phyloP scores from a whole-genome alignment of 495 filamentous ascomycete species.

The Penicillium salamii region DNA sequence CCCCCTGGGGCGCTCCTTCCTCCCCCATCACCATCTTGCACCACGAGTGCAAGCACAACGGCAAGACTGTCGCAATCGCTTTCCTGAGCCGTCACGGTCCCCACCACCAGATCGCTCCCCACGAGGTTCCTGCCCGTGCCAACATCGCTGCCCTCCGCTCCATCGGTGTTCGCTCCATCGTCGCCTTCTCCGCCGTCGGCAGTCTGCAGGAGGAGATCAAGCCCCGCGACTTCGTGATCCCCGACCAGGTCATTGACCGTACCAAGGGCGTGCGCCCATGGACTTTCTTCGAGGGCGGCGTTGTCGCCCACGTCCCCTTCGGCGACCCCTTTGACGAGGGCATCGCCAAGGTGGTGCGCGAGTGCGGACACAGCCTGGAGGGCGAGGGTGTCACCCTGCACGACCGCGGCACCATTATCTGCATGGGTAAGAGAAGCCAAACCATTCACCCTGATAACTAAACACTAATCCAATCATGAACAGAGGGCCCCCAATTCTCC shows the following conservation, averaged over 20 bases:
- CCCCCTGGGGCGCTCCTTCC: slow-evolving; percentile 91
- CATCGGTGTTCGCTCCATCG: slow-evolving; percentile 82
- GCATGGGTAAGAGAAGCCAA: slow-evolving; percentile 68
- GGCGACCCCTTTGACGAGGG: slow-evolving; percentile 88
- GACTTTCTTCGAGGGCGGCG: slow-evolving; percentile 92
- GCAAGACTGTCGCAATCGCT: slow-evolving; percentile 68
- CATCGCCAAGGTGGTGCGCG: slow-evolving; percentile 66
- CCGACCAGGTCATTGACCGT: slow-evolving; percentile 95
- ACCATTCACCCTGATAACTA: background rate
- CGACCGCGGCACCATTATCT: slow-evolving; percentile 74
- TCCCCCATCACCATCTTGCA: slow-evolving; percentile 87
- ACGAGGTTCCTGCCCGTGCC: slow-evolving; percentile 86
- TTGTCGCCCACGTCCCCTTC: slow-evolving; percentile 93
- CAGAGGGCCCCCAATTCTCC: slow-evolving; percentile 92
- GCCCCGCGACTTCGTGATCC: slow-evolving; percentile 93
- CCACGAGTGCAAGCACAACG: slow-evolving; percentile 61
- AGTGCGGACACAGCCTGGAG: slow-evolving; percentile 70
- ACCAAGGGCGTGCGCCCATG: slow-evolving; percentile 91
- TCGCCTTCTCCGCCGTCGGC: slow-evolving; percentile 95
- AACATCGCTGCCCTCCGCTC: slow-evolving; percentile 93
- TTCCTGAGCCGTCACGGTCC: slow-evolving; percentile 91
- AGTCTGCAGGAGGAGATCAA: slow-evolving; percentile 86
- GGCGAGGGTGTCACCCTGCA: slow-evolving; percentile 79
- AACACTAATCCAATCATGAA: slow-evolving; percentile 2
- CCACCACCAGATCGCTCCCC: slow-evolving; percentile 85